Conservation (phyloP, 1,139 yeast genomes). For the Sugiyamaella grinbergsii region DNA sequence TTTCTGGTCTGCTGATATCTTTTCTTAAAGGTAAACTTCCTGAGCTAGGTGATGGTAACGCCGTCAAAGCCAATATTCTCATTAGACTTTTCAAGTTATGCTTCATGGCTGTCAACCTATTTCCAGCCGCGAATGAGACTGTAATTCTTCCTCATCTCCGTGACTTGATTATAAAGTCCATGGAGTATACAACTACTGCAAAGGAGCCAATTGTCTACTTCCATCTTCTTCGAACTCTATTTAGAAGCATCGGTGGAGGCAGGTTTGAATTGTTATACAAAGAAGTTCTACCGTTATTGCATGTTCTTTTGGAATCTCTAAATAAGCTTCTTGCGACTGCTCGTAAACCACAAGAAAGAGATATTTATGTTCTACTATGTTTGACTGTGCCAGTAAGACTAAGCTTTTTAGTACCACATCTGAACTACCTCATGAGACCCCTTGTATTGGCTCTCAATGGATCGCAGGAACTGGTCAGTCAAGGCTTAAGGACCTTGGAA, state of each 20-base stretch:
- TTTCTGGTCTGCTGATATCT: conserved; percentile 80
- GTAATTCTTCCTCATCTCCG: conserved; percentile 87
- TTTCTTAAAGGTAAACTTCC: conserved; percentile 73
- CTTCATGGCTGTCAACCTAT: conserved; percentile 92
- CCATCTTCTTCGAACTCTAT: conserved; percentile 81
- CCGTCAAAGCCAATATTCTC: conserved; percentile 75
- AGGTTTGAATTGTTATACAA: conserved; percentile 89
- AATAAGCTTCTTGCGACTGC: conserved; percentile 83
- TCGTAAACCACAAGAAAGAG: conserved; percentile 85
- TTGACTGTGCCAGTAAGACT: conserved; percentile 93
- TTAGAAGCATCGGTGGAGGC: conserved; percentile 95
- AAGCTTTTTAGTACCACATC: conserved; percentile 89
- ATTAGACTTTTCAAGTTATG: conserved; percentile 86
- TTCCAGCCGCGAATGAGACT: conserved; percentile 83
- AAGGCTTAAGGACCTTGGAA: conserved; percentile 91
- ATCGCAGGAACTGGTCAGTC: conserved; percentile 86
- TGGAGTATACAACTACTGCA: conserved; percentile 81
- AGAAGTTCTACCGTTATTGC: conserved; percentile 88
- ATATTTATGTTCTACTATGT: conserved; percentile 90
- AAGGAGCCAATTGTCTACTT: conserved; percentile 91
- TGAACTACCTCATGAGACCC: conserved; percentile 85
- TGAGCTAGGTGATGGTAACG: conserved; percentile 79
- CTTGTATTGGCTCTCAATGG: conserved; percentile 89
- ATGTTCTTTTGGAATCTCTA: conserved; percentile 79
- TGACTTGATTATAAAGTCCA: conserved; percentile 75